Percentiles rank a stretch among this genome's conserved stretches.
Evolutionary conservation across 257 asterid species (phyloP).

Genomic region (Solanum stenotomum): DNA sequence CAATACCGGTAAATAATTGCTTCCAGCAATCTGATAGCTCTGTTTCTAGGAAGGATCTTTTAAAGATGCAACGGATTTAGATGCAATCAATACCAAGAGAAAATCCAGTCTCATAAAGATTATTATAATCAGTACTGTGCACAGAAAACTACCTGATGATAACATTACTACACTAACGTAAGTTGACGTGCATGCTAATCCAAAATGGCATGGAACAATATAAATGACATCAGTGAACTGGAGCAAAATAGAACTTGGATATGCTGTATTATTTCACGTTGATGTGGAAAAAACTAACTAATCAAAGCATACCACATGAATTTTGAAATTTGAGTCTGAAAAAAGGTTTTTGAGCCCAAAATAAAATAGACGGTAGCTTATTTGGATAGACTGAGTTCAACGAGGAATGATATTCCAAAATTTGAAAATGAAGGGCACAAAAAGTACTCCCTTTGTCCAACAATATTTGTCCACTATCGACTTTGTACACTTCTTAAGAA

Average conservation of each 20-base stretch:
- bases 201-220: background rate
- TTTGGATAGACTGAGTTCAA: background rate
- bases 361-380: background rate
- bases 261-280: background rate
- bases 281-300: background rate
- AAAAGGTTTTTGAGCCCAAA: background rate
- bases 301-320: background rate
- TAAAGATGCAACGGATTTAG: background rate
- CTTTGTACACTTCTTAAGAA: too few relatives aligned
- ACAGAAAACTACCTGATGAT: background rate
- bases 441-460: background rate
- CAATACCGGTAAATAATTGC: background rate
- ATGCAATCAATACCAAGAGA: background rate
- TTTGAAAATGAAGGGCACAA: background rate
- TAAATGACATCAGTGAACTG: background rate
- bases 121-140: background rate
- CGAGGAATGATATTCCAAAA: background rate
- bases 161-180: background rate
- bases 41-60: background rate
- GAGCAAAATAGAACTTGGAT: background rate
- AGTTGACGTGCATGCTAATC: background rate
- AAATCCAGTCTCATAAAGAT: background rate
- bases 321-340: background rate
- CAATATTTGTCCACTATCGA: too few relatives aligned
- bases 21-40: background rate